A percentile compares a stretch with the other conserved stretches of the same genome.
Conservation (phyloP, 371 early-diverging fungal genomes). For the Circinella minor region DNA sequence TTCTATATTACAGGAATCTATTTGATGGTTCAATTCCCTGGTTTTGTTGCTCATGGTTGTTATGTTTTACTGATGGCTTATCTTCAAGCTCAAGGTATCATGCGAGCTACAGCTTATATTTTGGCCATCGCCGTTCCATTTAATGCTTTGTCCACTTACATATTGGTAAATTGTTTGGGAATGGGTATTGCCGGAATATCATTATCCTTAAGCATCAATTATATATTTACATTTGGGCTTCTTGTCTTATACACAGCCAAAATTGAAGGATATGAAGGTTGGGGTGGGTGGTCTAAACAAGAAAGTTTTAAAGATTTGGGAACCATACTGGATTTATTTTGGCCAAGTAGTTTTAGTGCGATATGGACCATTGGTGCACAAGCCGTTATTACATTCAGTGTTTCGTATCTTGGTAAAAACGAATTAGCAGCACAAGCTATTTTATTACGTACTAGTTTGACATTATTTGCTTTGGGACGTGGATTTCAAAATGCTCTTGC, state of each 20-base stretch:
- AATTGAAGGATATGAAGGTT: not conserved
- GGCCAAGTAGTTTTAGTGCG: slow-evolving; percentile 1
- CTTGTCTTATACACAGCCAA: slow-evolving; percentile 1
- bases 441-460: slow-evolving; percentile 1
- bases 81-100: slow-evolving; percentile 4
- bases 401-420: not conserved
- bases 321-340: not conserved
- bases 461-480: slow-evolving; percentile 25
- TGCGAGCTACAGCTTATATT: not conserved
- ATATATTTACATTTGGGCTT: not conserved
- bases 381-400: slow-evolving; percentile 2
- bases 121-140: not conserved
- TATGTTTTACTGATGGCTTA: not conserved
- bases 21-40: not conserved
- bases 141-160: not conserved
- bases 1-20: not conserved
- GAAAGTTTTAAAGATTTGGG: not conserved
- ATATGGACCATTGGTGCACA: not conserved
- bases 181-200: slow-evolving; percentile 2
- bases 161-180: not conserved
- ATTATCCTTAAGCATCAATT: not conserved
- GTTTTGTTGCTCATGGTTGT: not conserved
- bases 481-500: slow-evolving; percentile 67
- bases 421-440: not conserved
- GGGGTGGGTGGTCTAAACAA: slow-evolving; percentile 9